Percentiles rank a stretch among this genome's conserved stretches.
Conservation (phyloP, 495 filamentous ascomycete species). For the Aspergillus homomorphus region DNA sequence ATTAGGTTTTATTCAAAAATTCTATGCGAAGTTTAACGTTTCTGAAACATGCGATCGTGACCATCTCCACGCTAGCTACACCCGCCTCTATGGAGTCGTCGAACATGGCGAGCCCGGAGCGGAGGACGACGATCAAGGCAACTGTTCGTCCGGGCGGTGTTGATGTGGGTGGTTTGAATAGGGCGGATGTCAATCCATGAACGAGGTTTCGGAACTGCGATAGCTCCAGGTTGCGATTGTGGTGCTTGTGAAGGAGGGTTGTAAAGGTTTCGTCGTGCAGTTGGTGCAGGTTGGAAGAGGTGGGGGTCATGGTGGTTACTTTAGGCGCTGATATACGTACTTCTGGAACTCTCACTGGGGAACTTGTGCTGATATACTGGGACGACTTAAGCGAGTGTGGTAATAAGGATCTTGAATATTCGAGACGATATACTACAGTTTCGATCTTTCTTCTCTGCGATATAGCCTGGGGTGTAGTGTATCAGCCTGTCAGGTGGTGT, state of each 20-base stretch:
- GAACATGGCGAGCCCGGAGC: constrained; percentile 32
- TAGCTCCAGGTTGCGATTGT: constrained; percentile 22
- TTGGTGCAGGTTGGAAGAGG: constrained; percentile 19
- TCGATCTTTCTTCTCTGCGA: too few relatives aligned
- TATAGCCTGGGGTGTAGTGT: too few relatives aligned
- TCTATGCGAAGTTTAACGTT: too few relatives aligned
- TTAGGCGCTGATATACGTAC: too few relatives aligned
- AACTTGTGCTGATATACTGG: too few relatives aligned
- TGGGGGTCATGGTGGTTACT: constrained; percentile 11
- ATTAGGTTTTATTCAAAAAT: too few relatives aligned
- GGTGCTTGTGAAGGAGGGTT: constrained; percentile 22
- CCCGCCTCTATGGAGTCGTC: constrained; percentile 22
- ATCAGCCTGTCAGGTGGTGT: not conserved
- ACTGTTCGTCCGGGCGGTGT: constrained; percentile 19
- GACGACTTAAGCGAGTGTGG: too few relatives aligned
- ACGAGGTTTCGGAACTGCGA: constrained; percentile 24
- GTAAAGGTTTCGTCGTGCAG: constrained; percentile 14
- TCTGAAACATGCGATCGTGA: too few relatives aligned
- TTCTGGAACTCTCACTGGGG: too few relatives aligned
- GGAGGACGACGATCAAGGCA: constrained; percentile 29
- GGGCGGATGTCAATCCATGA: constrained; percentile 15
- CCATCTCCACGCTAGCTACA: too few relatives aligned
- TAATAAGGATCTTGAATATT: too few relatives aligned
- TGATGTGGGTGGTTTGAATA: constrained; percentile 18
- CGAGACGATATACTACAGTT: too few relatives aligned